phyloP scores from a whole-genome alignment of 148 eudicot species.

The Arbutus unedo region DNA sequence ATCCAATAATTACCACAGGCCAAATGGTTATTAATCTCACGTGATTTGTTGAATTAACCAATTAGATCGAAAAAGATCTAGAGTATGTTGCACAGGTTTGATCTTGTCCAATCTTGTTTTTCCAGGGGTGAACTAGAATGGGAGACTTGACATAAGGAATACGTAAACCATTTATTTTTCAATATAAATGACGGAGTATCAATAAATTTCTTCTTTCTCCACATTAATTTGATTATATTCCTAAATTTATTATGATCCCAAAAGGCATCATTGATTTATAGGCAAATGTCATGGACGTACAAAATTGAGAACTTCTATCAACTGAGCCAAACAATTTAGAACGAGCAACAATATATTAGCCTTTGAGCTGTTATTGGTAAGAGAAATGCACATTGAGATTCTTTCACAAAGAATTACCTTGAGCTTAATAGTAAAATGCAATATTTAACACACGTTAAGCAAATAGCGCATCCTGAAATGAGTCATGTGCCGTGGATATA shows the following conservation, averaged over 20 bases:
- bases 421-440: background rate
- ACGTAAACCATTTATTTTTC: background rate
- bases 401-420: background rate
- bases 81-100: background rate
- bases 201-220: slow-evolving; percentile 2
- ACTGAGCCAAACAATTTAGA: background rate
- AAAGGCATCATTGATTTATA: background rate
- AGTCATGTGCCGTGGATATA: background rate
- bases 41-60: background rate
- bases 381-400: background rate
- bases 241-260: background rate
- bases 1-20: no score
- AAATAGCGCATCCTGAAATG: no score
- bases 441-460: no score
- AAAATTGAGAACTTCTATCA: background rate
- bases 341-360: background rate
- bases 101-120: background rate
- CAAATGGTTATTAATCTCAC: background rate
- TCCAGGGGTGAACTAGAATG: background rate
- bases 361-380: background rate
- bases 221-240: no score
- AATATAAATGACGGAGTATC: background rate
- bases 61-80: background rate
- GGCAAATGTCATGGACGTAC: background rate
- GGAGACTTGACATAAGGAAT: background rate